Base-by-base conservation (phyloP, 768 basidiomycete genomes). In the Rhodotorula sphaerocarpa region DNA sequence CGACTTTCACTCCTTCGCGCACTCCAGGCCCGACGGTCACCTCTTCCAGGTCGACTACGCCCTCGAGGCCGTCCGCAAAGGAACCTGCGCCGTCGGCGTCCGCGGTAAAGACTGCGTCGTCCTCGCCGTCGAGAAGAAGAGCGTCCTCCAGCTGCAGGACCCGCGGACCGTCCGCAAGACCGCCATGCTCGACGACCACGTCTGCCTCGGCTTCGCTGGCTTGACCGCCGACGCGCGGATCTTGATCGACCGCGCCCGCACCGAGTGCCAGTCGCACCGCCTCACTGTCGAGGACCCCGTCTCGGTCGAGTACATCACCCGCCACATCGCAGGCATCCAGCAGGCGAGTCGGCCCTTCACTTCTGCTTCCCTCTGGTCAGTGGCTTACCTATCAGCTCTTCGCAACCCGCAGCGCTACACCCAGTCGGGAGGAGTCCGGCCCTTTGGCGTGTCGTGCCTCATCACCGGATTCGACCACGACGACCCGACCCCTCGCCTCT, bases 41-140 rank as follows among this genome's bases (percentile, higher is more conserved):
- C 80, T 99, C 71, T 95, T 96, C 81, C 91, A 96, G 82, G 95
- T 99, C 70, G 95, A 99, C 78, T 99, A 99, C 76, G 95, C 95
- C 18, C 79, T 86, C n/a, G 95, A 99, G 77, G 95, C 95, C 57
- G 95, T 97, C 58, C 80, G 89, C 72, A 89, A 91, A 75, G 95
- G 95, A 47, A 97, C 95, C 18, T 96, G 92, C 76, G 93, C 92
- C 63, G 95, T 97, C 65, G 95, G 95, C 56, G 90, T 97, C 41
- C 84, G 90, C 67, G 95, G 95, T 70, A 85, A 86, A 74, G 86
- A 91, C 70, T 88, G 92, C 33, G 95, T 96, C 3, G 90, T 99
- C 7, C 80, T 99, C 30, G 95, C 93, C 53, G 93, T 97, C 34
- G 95, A 99, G 81, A 97, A 97, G 87, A 97, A 96, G 78, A 90